A percentile compares a stretch with the other conserved stretches of the same genome.
These are phyloP conservation scores for Lavandula angustifolia DNA, from an alignment of 257 asterid genomes.

Conservation along the genomic window DNA sequence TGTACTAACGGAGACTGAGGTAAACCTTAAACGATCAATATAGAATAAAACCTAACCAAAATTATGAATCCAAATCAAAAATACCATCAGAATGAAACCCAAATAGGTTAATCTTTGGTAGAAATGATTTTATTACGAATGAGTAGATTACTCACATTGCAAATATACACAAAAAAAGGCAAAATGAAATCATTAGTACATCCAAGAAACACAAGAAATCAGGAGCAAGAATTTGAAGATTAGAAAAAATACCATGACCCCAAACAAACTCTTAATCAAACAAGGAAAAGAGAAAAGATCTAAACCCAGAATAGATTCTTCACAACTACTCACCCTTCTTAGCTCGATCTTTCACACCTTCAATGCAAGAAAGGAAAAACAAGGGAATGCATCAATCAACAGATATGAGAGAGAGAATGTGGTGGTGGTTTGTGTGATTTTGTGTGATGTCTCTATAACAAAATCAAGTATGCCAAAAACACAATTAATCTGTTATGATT, in stretches of 20 bases:
- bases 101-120: constrained; percentile 26
- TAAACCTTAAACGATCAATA: constrained; percentile 9
- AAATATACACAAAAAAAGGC: neutral
- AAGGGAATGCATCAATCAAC: constrained; percentile 9
- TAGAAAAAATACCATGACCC: constrained; percentile 19
- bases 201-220: neutral
- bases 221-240: constrained; percentile 11
- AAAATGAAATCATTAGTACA: neutral
- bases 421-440: constrained; percentile 35
- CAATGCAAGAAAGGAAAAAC: neutral
- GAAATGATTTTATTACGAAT: constrained; percentile 7
- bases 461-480: constrained; percentile 61
- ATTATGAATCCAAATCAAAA: constrained; percentile 28
- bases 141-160: neutral
- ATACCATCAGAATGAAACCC: constrained; percentile 24
- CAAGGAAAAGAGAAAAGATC: constrained; percentile 27
- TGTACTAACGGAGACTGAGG: neutral
- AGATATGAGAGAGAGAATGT: constrained; percentile 20
- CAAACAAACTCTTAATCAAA: constrained; percentile 18
- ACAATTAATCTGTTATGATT: constrained; percentile 55
- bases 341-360: constrained; percentile 37
- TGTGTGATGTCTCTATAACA: constrained; percentile 43
- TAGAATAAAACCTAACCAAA: constrained; percentile 7
- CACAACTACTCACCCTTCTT: constrained; percentile 32
- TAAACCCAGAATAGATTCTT: constrained; percentile 25